phyloP scores from a whole-genome alignment of 257 asterid genomes.

The Solanum sitiens region DNA sequence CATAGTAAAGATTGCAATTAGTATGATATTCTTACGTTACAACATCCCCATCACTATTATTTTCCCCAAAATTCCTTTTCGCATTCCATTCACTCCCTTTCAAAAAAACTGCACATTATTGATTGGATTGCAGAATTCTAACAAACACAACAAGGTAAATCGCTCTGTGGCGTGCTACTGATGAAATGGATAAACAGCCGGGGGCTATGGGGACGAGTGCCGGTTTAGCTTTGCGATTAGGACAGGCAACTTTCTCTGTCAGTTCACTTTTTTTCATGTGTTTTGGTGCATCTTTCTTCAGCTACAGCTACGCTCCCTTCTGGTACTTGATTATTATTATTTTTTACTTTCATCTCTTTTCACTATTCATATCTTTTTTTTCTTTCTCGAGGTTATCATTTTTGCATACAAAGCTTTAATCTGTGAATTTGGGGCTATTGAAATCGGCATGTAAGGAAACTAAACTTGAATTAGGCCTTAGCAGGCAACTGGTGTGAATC shows the following conservation, averaged over 20 bases:
- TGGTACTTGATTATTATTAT: constrained; percentile 24
- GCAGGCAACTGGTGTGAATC: neutral
- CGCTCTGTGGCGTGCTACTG: neutral
- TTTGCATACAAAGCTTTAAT: neutral
- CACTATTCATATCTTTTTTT: neutral
- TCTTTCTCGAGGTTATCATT: neutral
- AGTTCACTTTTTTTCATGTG: constrained; percentile 67
- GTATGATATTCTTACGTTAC: neutral
- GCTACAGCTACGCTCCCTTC: constrained; percentile 63
- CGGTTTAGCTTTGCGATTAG: constrained; percentile 47
- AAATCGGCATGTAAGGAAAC: neutral
- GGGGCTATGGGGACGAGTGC: constrained; percentile 60
- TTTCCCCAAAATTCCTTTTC: neutral
- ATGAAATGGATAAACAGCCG: constrained; percentile 25
- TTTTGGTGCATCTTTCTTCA: constrained; percentile 47
- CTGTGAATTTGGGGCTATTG: neutral
- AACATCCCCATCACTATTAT: neutral
- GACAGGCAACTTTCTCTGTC: constrained; percentile 48
- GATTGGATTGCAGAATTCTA: neutral
- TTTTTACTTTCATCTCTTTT: neutral
- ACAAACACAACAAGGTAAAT: neutral
- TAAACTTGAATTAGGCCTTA: neutral
- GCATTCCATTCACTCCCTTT: neutral
- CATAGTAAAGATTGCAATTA: neutral
- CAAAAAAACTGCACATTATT: neutral